Conservation (phyloP, 2,329 filamentous ascomycete genomes). For the Septoria linicola region DNA sequence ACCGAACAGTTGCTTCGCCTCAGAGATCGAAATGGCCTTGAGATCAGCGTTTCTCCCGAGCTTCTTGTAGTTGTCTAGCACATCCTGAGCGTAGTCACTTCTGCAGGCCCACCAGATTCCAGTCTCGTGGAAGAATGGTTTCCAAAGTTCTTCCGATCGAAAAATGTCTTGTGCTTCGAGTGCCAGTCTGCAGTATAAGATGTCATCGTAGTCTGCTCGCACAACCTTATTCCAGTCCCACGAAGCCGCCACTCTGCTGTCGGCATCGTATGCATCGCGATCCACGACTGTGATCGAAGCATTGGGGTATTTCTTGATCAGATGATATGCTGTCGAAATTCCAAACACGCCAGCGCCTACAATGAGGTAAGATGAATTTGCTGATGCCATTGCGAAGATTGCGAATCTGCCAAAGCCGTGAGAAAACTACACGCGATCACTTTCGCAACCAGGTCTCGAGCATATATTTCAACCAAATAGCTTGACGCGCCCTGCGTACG, state of each 20-base stretch:
- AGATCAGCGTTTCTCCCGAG: conserved; percentile 50
- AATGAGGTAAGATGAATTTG: conserved; percentile 34
- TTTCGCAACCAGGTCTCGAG: background rate
- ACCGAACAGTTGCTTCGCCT: conserved; percentile 56
- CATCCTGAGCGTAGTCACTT: conserved; percentile 49
- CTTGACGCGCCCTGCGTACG: conserved; percentile 9
- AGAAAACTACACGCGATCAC: conserved; percentile 4
- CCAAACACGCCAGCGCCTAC: conserved; percentile 43
- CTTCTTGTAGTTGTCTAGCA: conserved; percentile 52
- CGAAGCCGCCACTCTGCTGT: conserved; percentile 56
- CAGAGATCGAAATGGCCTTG: conserved; percentile 49
- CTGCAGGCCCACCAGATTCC: conserved; percentile 52
- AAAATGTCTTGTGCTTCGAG: conserved; percentile 66
- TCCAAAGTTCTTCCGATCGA: conserved; percentile 57
- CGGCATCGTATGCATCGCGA: conserved; percentile 36
- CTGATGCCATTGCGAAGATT: conserved; percentile 10
- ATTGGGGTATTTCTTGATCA: conserved; percentile 41
- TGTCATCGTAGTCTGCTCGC: conserved; percentile 66
- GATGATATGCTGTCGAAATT: conserved; percentile 61
- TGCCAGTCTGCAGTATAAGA: conserved; percentile 62
- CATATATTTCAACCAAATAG: conserved; percentile 3
- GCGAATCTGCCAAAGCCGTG: background rate
- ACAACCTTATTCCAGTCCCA: conserved; percentile 74
- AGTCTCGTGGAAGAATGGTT: conserved; percentile 53
- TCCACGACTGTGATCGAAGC: conserved; percentile 45